These are phyloP conservation scores for Blastobotrys mokoenaii DNA, from an alignment of 805 yeast species.

Conservation along the genomic window DNA sequence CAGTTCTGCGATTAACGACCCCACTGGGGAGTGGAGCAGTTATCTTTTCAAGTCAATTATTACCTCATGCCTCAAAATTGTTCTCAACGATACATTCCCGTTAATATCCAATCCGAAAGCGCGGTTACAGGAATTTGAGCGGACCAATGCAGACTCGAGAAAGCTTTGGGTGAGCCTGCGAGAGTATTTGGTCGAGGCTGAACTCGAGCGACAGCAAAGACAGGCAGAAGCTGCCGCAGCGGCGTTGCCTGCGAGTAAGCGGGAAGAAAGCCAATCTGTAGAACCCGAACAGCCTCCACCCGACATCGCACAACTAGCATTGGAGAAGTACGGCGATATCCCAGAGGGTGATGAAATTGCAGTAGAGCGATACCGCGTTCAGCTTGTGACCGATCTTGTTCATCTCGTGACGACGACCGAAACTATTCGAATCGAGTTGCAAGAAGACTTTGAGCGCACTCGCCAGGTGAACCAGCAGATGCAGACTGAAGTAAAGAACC, in stretches of 20 bases:
- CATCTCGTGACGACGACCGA: conserved; percentile 27
- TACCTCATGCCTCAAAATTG: conserved; percentile 24
- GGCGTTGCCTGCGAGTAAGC: neutral
- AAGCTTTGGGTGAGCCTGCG: conserved; percentile 26
- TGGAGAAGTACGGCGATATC: neutral
- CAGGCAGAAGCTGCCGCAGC: neutral
- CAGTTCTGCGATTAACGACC: conserved; percentile 28
- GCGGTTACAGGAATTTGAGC: conserved; percentile 26
- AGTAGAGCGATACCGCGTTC: conserved; percentile 22
- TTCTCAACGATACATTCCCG: conserved; percentile 27
- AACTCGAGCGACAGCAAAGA: neutral
- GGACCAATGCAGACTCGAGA: conserved; percentile 25
- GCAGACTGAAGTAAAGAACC: conserved; percentile 22
- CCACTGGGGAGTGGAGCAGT: conserved; percentile 29
- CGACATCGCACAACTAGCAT: too few relatives aligned
- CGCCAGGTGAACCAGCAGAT: conserved; percentile 20
- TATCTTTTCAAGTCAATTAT: conserved; percentile 28
- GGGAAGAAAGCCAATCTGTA: neutral
- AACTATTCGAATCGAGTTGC: conserved; percentile 28
- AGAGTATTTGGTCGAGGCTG: conserved; percentile 16
- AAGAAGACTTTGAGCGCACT: conserved; percentile 25
- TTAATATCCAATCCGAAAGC: conserved; percentile 19
- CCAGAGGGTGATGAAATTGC: conserved; percentile 13
- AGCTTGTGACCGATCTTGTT: conserved; percentile 22
- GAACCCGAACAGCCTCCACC: too few relatives aligned